Percentiles rank a stretch among this genome's conserved stretches.
Conservation (phyloP, 257 asterid species). For the Solanum sitiens region DNA sequence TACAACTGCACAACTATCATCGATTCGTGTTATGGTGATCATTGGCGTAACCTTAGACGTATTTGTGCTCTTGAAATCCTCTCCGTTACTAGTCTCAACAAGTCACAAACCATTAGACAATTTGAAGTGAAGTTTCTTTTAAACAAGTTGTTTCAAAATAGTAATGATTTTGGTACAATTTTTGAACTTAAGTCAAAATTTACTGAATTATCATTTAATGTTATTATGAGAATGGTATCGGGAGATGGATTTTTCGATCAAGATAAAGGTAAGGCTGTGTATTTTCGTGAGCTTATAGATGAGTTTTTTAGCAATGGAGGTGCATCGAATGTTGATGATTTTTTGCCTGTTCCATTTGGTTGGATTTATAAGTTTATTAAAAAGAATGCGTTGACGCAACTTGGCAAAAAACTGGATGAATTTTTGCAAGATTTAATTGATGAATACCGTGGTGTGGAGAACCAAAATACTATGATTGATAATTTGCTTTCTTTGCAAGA, state of each 20-base stretch:
- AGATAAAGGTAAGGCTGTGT: background rate
- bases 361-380: constrained; percentile 12
- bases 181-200: constrained; percentile 16
- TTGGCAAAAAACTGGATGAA: constrained; percentile 4
- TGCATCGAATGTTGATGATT: constrained; percentile 12
- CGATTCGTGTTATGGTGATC: constrained; percentile 16
- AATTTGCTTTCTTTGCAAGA: constrained; percentile 20
- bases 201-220: constrained; percentile 15
- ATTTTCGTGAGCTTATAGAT: constrained; percentile 5
- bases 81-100: constrained; percentile 13
- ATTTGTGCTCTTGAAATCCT: constrained; percentile 15
- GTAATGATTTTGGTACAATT: background rate
- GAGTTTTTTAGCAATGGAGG: constrained; percentile 1
- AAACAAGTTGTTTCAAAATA: background rate
- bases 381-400: background rate
- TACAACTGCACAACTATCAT: constrained; percentile 13
- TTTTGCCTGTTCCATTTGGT: constrained; percentile 22
- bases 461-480: constrained; percentile 9
- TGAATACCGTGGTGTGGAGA: background rate
- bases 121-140: constrained; percentile 12
- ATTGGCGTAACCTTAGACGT: constrained; percentile 29
- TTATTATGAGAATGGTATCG: constrained; percentile 21
- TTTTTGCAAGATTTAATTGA: constrained; percentile 17
- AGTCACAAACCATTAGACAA: constrained; percentile 8
- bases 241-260: constrained; percentile 17